Conservation (phyloP, 352 stramenopile genomes). For the Pythium apleroticum region DNA sequence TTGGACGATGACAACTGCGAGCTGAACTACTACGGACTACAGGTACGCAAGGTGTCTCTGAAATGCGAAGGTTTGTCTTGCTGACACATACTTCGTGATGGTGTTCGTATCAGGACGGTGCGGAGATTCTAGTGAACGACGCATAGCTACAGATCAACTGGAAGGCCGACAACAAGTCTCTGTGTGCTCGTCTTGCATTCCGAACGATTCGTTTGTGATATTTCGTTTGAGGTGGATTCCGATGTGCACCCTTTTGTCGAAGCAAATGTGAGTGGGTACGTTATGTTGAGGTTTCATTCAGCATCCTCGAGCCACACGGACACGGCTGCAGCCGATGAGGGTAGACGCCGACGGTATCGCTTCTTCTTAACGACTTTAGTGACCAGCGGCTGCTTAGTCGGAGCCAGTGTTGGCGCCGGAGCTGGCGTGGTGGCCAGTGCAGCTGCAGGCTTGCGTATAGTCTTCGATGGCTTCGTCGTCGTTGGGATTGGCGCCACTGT, state of each 20-base stretch:
- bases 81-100: neutral
- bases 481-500: neutral
- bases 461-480: neutral
- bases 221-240: neutral
- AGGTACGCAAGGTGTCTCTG: conserved; percentile 34
- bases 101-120: conserved; percentile 43
- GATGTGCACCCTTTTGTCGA: too few species aligned
- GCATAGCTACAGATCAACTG: conserved; percentile 4
- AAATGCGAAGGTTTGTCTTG: neutral
- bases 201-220: too few species aligned
- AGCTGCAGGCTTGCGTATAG: neutral
- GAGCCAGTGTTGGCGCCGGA: neutral
- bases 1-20: conserved; percentile 74
- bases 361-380: neutral
- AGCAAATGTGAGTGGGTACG: too few species aligned
- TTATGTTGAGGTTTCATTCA: neutral
- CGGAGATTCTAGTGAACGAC: conserved; percentile 71
- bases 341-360: neutral
- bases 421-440: neutral
- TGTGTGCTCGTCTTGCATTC: neutral
- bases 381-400: neutral
- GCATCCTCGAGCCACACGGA: neutral
- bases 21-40: conserved; percentile 70
- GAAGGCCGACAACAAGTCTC: neutral
- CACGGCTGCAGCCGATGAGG: neutral